A percentile compares a stretch with the other conserved stretches of the same genome.
Conservation (phyloP, 2,329 filamentous ascomycete species). For the Ceratocystis colombiana region DNA sequence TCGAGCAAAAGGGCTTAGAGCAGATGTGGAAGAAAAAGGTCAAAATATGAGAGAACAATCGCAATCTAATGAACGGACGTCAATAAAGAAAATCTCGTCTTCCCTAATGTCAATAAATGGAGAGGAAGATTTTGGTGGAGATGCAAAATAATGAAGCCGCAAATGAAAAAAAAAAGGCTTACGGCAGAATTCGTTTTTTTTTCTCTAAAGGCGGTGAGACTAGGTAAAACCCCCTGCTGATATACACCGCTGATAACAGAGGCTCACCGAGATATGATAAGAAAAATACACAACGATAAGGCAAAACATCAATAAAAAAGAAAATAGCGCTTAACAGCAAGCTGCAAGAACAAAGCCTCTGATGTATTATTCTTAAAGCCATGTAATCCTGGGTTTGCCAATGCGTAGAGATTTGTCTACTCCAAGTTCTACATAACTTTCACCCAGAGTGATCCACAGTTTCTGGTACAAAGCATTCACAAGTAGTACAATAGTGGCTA, state of each 20-base stretch:
- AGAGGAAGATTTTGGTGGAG: conserved; percentile 21
- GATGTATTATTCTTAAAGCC: no score
- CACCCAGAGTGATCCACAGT: neutral
- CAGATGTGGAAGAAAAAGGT: neutral
- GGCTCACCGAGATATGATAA: conserved; percentile 5
- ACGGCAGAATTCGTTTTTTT: conserved; percentile 24
- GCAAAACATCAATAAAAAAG: neutral
- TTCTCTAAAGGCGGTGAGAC: conserved; percentile 19
- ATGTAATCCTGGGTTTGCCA: no score
- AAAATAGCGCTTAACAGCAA: neutral
- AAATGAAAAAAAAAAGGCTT: conserved; percentile 19
- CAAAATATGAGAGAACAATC: neutral
- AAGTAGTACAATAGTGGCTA: no score
- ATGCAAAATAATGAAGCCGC: conserved; percentile 17
- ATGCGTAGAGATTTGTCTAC: no score
- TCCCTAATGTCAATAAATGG: neutral
- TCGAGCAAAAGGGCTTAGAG: neutral
- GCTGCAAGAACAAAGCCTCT: no score
- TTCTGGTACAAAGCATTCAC: no score
- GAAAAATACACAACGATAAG: conserved; percentile 20
- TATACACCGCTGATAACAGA: conserved; percentile 12
- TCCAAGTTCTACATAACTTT: neutral
- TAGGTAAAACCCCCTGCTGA: conserved; percentile 1
- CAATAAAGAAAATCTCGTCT: conserved; percentile 6
- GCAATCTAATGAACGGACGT: neutral